phyloP scores from a whole-genome alignment of 2,329 filamentous ascomycete genomes.

The Didymella glomerata region DNA sequence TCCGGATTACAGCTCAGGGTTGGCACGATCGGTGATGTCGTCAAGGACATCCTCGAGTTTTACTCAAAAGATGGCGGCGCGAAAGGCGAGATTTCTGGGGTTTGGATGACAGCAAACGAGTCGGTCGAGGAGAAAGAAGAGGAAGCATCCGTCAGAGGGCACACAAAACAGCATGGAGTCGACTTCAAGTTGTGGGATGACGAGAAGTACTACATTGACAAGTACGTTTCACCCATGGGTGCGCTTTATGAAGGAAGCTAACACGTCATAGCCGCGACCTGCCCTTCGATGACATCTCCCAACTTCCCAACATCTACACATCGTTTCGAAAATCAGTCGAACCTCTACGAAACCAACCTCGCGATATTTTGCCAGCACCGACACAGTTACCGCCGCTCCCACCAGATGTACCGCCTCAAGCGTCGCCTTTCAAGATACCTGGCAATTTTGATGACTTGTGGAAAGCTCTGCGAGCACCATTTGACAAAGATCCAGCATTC shows the following conservation, averaged over 20 bases:
- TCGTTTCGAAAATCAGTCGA: conserved; percentile 77
- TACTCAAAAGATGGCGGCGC: conserved; percentile 38
- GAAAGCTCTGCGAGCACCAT: conserved; percentile 64
- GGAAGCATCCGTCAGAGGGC: conserved; percentile 62
- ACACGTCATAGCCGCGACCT: conserved; percentile 67
- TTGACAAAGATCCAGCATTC: conserved; percentile 56
- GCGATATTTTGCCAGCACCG: conserved; percentile 64
- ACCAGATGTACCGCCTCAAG: conserved; percentile 65
- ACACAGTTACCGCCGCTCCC: conserved; percentile 67
- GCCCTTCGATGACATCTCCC: conserved; percentile 63
- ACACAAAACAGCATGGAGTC: conserved; percentile 63
- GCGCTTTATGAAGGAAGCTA: neutral
- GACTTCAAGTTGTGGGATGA: conserved; percentile 74
- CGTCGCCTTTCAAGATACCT: conserved; percentile 70
- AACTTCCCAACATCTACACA: conserved; percentile 79
- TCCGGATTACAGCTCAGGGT: conserved; percentile 66
- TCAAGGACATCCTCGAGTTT: conserved; percentile 65
- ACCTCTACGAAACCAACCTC: conserved; percentile 71
- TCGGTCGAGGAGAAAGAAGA: conserved; percentile 74
- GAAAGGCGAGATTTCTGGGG: conserved; percentile 62
- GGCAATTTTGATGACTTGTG: conserved; percentile 62
- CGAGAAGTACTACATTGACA: conserved; percentile 81
- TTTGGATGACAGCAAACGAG: conserved; percentile 80
- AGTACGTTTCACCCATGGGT: conserved; percentile 63
- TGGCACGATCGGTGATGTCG: conserved; percentile 67